These are phyloP conservation scores for Lichtheimia ornata DNA, from an alignment of 371 early-diverging fungal genomes.

Conservation along the genomic window DNA sequence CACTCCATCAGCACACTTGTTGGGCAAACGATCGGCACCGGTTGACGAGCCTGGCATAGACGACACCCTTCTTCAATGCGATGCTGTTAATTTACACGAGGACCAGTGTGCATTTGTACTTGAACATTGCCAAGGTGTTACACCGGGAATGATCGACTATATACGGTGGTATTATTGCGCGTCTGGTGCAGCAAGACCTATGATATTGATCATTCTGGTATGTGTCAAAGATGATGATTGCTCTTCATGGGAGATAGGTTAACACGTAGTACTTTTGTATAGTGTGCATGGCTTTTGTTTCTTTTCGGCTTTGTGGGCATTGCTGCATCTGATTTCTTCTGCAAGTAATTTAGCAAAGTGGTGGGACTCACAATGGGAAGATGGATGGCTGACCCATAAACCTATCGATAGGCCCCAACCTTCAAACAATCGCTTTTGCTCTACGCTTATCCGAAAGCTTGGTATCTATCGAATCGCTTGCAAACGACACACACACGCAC, in stretches of 20 bases:
- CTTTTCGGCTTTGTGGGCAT: slow-evolving; percentile 71
- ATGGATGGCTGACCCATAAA: neutral
- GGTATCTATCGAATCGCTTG: slow-evolving; percentile 27
- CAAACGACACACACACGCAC: too few relatives aligned
- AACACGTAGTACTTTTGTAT: neutral
- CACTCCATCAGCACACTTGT: slow-evolving; percentile 3
- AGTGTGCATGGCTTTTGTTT: slow-evolving; percentile 61
- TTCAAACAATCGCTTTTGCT: slow-evolving; percentile 64
- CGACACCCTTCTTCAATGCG: slow-evolving; percentile 38
- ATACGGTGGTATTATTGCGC: slow-evolving; percentile 65
- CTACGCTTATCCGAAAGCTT: slow-evolving; percentile 66
- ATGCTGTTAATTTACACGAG: slow-evolving; percentile 50
- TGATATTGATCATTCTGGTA: slow-evolving; percentile 51
- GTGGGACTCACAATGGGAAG: neutral
- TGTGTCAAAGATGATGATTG: slow-evolving; percentile 1
- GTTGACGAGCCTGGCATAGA: too few relatives aligned
- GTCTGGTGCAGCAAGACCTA: slow-evolving; percentile 29
- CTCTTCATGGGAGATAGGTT: neutral
- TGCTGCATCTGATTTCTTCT: slow-evolving; percentile 76
- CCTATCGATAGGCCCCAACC: slow-evolving; percentile 55
- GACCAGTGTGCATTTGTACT: slow-evolving; percentile 60
- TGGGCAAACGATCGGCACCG: neutral
- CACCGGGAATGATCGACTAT: slow-evolving; percentile 63
- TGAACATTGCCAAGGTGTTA: slow-evolving; percentile 52
- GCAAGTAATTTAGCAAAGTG: slow-evolving; percentile 29